phyloP scores from a whole-genome alignment of 208 protist genomes.

The Vickermania spadyakhi region DNA sequence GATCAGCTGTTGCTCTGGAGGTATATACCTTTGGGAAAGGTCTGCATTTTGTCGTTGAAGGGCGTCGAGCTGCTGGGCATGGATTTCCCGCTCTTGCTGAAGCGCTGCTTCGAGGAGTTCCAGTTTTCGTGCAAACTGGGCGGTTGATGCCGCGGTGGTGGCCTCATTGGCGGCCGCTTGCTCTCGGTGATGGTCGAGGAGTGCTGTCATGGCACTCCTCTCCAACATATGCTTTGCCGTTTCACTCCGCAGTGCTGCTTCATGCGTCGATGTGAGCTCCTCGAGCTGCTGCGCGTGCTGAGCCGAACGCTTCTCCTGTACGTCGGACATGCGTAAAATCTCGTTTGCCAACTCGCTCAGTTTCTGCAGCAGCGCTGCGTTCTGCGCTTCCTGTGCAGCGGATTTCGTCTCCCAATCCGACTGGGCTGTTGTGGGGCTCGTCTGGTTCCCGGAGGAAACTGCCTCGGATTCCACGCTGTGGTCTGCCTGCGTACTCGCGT shows the following conservation, averaged over 20 bases:
- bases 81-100: constrained; percentile 26
- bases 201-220: not conserved
- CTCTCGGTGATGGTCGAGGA: constrained; percentile 6
- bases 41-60: too few species aligned
- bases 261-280: not conserved
- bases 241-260: not conserved
- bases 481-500: not conserved
- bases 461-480: not conserved
- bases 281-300: not conserved
- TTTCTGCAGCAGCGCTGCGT: not conserved
- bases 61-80: constrained; percentile 18
- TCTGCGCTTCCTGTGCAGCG: not conserved
- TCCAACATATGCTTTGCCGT: not conserved
- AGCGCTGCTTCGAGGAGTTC: constrained; percentile 11
- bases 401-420: not conserved
- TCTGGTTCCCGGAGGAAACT: not conserved
- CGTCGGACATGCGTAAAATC: not conserved
- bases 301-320: not conserved
- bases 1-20: too few species aligned
- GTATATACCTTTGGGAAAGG: too few species aligned
- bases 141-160: not conserved
- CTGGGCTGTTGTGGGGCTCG: not conserved
- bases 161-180: constrained; percentile 1
- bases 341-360: not conserved
- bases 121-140: not conserved